These are phyloP conservation scores for Kregervanrija delftensis DNA, from an alignment of 805 yeast species.

Conservation along the genomic window DNA sequence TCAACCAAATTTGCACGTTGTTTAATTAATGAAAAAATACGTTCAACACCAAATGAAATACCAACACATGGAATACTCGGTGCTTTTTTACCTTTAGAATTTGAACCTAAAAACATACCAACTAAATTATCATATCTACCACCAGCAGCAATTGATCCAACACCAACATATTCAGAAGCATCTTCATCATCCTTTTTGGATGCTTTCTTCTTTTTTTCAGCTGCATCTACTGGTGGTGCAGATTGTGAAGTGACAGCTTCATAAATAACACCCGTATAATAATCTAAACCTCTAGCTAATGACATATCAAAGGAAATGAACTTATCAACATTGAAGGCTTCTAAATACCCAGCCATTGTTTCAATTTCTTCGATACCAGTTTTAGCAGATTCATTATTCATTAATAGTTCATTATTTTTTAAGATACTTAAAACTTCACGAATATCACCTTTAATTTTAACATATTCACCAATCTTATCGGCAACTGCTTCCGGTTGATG, in stretches of 20 bases:
- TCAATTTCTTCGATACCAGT: constrained; percentile 79
- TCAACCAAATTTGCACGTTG: constrained; percentile 61
- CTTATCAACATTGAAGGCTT: constrained; percentile 69
- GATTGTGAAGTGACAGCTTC: constrained; percentile 94
- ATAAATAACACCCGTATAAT: constrained; percentile 93
- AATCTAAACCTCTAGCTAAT: constrained; percentile 94
- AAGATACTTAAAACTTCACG: constrained; percentile 53
- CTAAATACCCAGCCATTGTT: constrained; percentile 65
- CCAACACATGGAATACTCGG: constrained; percentile 94
- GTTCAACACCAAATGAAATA: constrained; percentile 93
- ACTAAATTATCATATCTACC: constrained; percentile 96
- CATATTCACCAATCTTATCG: constrained; percentile 86
- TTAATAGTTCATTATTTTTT: constrained; percentile 49
- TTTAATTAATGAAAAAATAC: constrained; percentile 84
- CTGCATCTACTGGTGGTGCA: constrained; percentile 87
- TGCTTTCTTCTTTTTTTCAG: constrained; percentile 48
- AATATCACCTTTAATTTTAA: constrained; percentile 74
- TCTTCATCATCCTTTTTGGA: constrained; percentile 59
- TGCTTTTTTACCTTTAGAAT: constrained; percentile 61
- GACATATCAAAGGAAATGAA: constrained; percentile 85
- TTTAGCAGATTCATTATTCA: constrained; percentile 64
- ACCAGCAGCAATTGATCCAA: constrained; percentile 98
- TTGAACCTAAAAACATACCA: constrained; percentile 87
- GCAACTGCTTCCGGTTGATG: constrained; percentile 88
- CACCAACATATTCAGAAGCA: constrained; percentile 95